Evolutionary conservation across 805 yeast genomes (phyloP).

Genomic region (Myxozyma monticola): DNA sequence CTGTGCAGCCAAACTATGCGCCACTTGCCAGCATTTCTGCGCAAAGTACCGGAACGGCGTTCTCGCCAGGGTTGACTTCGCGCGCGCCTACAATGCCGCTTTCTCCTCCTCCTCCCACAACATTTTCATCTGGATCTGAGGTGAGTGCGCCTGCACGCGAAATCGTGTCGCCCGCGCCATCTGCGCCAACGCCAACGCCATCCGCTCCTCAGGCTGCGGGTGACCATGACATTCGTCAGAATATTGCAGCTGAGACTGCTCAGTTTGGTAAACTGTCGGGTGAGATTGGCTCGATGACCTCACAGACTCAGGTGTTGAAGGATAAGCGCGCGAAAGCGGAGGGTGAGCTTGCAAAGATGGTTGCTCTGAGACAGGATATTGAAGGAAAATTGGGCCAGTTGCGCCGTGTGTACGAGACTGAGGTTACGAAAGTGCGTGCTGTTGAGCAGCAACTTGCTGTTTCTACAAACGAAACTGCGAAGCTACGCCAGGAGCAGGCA

Average conservation of each 20-base stretch:
- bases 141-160: not conserved
- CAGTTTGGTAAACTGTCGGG: constrained; percentile 85
- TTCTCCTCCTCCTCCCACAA: constrained; percentile 2
- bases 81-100: not conserved
- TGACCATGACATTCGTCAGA: constrained; percentile 56
- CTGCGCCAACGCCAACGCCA: not conserved
- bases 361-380: constrained; percentile 66
- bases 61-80: not conserved
- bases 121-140: constrained; percentile 10
- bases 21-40: not conserved
- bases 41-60: not conserved
- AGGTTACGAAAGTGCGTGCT: constrained; percentile 70
- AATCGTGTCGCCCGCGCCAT: not conserved
- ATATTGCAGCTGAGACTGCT: constrained; percentile 73
- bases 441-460: constrained; percentile 63
- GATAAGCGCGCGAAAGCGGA: constrained; percentile 74
- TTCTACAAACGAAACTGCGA: constrained; percentile 66
- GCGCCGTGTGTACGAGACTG: constrained; percentile 72
- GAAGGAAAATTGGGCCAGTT: constrained; percentile 67
- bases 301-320: constrained; percentile 69
- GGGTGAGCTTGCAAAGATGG: constrained; percentile 69
- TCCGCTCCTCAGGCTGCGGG: not conserved
- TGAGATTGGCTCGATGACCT: constrained; percentile 75
- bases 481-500: constrained; percentile 68
- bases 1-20: not conserved